Evolutionary conservation across 148 eudicot species (phyloP).

Genomic region (Chenopodium berlandieri): DNA sequence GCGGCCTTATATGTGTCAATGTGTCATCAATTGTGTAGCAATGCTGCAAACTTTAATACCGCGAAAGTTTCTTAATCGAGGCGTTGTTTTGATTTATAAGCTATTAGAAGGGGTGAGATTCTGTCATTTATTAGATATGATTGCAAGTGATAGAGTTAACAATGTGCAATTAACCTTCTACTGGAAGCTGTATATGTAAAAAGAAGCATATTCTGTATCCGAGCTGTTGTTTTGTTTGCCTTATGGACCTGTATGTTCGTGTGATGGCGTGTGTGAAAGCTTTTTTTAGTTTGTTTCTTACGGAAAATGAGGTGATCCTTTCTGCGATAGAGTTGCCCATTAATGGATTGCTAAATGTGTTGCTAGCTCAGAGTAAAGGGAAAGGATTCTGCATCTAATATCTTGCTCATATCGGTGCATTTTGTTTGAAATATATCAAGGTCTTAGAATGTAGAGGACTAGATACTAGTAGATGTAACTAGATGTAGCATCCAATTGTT

Average conservation of each 20-base stretch:
- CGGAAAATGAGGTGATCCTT: neutral
- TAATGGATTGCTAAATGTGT: neutral
- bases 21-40: no score
- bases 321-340: neutral
- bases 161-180: neutral
- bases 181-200: neutral
- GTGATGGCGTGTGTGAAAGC: neutral
- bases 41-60: no score
- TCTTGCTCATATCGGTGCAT: neutral
- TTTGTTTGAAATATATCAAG: neutral
- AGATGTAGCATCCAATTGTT: neutral
- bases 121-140: neutral
- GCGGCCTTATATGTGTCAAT: no score
- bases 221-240: no score
- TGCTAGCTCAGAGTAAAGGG: neutral
- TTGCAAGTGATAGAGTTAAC: neutral
- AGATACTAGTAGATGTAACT: neutral
- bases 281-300: neutral
- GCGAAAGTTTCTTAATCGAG: no score
- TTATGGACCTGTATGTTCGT: no score
- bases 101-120: neutral
- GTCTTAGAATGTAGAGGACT: neutral
- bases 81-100: no score
- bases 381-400: no score
- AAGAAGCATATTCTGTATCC: neutral